Base-by-base conservation (phyloP, 2,329 filamentous ascomycete species). In the Diaporthe amygdali region DNA sequence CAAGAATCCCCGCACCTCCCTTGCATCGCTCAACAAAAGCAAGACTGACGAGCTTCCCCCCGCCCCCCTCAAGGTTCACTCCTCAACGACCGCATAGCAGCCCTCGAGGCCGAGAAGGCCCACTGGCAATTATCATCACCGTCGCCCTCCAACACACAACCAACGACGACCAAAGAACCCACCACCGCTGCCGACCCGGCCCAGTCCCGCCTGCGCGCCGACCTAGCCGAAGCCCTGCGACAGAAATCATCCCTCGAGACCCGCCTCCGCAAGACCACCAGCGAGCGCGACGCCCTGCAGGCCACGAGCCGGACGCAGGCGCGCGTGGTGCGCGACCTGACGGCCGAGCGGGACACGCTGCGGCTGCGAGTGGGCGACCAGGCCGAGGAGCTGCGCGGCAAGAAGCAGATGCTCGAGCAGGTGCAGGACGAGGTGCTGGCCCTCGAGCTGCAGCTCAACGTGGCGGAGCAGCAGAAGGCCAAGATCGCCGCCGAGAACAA, bases 351-450 rank as follows among this genome's bases (percentile, higher is more conserved):
- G 41, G 85, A 87, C 22, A 81, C 85, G 2, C 83, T 96, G 22
- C 85, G 89, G 63, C 87, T 90, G 51, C 91, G 91, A 73, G 83
- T 97, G 49, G 91, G 89, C 74, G 96, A 98, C 80, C 86, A 93
- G 37, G 94, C 97, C 73, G 94, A 97, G 76, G 96, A 98, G 84
- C 82, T 98, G 39, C 89, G 88, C 69, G 94, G 91, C 71, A 98
- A 98, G 85, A 90, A 91, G 39, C 94, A 95, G 79, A 84, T 98
- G 74, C 88, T 97, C 2, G 92, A 95, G 88, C 89, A 96, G 77
- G 92, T 97, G 67, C 96, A 98, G 83, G 95, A 98, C 81, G 96
- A 99, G 81, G 92, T 97, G 82, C 91, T 97, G 64, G 92, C 94
- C 1, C 83, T 98, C 56, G 95, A 95, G 75, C 86, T 98, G 75